A percentile compares a stretch with the other conserved stretches of the same genome.
These are phyloP conservation scores for Ciborinia camelliae DNA, from an alignment of 2,329 filamentous ascomycete species.

Conservation along the genomic window DNA sequence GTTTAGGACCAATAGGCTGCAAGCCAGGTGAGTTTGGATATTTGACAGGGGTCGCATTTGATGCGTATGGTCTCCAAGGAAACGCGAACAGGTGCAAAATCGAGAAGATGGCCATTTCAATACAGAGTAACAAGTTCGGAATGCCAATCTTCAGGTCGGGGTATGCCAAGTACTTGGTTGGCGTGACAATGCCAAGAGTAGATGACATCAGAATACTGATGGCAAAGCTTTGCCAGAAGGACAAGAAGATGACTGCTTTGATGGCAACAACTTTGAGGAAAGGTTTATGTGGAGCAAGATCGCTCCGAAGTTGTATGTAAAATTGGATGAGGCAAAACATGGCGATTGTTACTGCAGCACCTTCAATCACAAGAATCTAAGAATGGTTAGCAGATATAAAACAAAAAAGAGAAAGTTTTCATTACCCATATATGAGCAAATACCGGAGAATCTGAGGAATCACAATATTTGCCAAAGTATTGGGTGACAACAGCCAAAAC, in stretches of 20 bases:
- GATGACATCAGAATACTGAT: constrained; percentile 58
- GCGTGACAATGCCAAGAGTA: constrained; percentile 42
- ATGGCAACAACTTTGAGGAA: constrained; percentile 82
- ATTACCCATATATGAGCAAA: constrained; percentile 82
- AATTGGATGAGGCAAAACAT: constrained; percentile 91
- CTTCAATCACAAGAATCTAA: constrained; percentile 65
- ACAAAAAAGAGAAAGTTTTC: constrained; percentile 25
- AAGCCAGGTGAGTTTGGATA: not conserved
- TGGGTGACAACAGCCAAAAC: constrained; percentile 73
- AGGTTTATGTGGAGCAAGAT: constrained; percentile 65
- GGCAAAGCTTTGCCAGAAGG: constrained; percentile 74
- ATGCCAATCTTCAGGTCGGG: constrained; percentile 80
- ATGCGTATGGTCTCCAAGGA: constrained; percentile 65
- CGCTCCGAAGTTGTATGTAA: constrained; percentile 70
- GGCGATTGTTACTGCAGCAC: constrained; percentile 69
- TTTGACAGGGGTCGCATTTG: constrained; percentile 1
- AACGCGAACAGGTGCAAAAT: constrained; percentile 81
- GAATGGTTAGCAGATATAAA: constrained; percentile 19
- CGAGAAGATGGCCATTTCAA: constrained; percentile 82
- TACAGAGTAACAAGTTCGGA: constrained; percentile 70
- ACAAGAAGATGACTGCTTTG: constrained; percentile 88
- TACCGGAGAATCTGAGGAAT: constrained; percentile 70
- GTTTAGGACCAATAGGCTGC: constrained; percentile 50
- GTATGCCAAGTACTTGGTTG: constrained; percentile 52
- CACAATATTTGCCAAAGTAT: constrained; percentile 68